A percentile compares a stretch with the other conserved stretches of the same genome.
Conservation (phyloP, 2,329 filamentous ascomycete genomes). For the Penicillium sp. region DNA sequence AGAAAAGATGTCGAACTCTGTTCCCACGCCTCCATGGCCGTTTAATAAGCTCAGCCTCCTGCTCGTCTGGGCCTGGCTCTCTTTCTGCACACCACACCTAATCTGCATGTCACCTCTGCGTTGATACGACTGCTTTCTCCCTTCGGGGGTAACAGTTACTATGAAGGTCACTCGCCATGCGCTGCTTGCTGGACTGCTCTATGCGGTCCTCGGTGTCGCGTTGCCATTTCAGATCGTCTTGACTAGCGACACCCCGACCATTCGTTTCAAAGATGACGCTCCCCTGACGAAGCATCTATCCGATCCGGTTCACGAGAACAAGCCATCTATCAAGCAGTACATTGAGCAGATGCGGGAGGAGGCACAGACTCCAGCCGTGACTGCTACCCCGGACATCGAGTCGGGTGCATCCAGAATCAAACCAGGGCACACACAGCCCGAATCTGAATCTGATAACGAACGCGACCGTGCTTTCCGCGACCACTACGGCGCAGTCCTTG, state of each 20-base stretch:
- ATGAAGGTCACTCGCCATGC: conserved; percentile 15
- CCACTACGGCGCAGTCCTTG: conserved; percentile 15
- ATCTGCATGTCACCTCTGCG: neutral
- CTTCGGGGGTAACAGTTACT: neutral
- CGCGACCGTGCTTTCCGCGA: conserved; percentile 9
- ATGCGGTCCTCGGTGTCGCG: conserved; percentile 9
- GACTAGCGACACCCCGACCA: conserved; percentile 6
- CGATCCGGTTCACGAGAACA: neutral
- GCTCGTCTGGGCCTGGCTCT: neutral
- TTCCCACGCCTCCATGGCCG: neutral
- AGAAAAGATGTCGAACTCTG: neutral
- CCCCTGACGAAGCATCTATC: neutral
- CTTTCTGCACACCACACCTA: neutral
- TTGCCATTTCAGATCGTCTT: conserved; percentile 15
- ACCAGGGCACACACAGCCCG: neutral
- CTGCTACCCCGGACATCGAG: neutral
- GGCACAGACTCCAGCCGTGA: neutral
- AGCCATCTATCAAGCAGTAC: conserved; percentile 16
- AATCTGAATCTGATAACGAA: neutral
- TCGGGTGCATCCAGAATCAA: neutral
- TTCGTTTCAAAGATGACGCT: neutral
- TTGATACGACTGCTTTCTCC: neutral
- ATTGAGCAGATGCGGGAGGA: conserved; percentile 5
- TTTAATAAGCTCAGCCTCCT: neutral
- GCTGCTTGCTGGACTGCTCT: conserved; percentile 3